phyloP scores from a whole-genome alignment of 176 grass and related monocot genomes.

The Stipa capillata region DNA sequence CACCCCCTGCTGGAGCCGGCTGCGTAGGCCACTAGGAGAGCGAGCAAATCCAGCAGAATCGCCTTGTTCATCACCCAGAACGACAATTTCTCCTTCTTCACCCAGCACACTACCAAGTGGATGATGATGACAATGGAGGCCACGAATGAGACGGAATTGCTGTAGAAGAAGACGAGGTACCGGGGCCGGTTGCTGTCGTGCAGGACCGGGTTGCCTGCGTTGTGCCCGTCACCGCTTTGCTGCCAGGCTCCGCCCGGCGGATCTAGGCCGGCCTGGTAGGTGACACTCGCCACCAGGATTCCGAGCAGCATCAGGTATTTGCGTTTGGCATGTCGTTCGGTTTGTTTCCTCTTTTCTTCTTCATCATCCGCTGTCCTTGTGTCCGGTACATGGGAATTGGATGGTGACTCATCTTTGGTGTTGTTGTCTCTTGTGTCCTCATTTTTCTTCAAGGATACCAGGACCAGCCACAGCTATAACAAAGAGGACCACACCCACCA shows the following conservation, averaged over 20 bases:
- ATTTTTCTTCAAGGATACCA: accelerated
- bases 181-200: not conserved
- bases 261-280: too few relatives aligned
- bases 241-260: too few relatives aligned
- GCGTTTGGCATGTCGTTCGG: not conserved
- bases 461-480: not conserved
- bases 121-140: not conserved
- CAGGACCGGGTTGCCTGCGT: not conserved
- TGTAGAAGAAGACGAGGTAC: not conserved
- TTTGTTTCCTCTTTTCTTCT: not conserved
- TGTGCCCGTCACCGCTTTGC: not conserved
- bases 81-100: not conserved
- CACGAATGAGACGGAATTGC: too few relatives aligned
- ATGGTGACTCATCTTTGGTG: too few relatives aligned
- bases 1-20: not conserved
- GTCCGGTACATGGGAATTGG: too few relatives aligned
- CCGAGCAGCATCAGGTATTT: too few relatives aligned
- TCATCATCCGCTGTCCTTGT: too few relatives aligned
- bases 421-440: too few relatives aligned
- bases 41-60: not conserved
- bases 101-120: not conserved
- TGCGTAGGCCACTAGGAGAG: not conserved
- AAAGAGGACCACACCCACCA: too few relatives aligned
- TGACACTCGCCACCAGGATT: too few relatives aligned
- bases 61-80: not conserved